Evolutionary conservation across 345 rosid genomes (phyloP), one percentile per base, ranked within the genome.

Genomic region (Eucalyptus curtisii): DNA sequence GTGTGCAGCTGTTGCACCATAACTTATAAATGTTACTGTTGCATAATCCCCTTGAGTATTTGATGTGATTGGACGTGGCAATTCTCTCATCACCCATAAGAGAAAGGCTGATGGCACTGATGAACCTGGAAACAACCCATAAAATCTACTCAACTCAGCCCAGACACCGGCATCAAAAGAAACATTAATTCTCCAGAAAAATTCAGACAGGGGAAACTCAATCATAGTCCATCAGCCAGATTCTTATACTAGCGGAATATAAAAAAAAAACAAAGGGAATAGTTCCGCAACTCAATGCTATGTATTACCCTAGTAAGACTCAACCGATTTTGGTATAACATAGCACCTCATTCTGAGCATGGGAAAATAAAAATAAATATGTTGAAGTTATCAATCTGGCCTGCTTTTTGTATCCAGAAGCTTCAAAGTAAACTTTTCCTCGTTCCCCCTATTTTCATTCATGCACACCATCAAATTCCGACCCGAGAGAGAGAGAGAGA

Each of bases 21-120:
- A 53, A 55, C 86, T 89, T 49, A 91, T 44, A 79, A 91, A 90
- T 55, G 90, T 86, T 87, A 90, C 59, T 45, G 86, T 89, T 59
- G 88, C 79, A 27, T 88, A 66, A 49, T 88, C 85, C n/a, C 84
- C 91, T 49, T 71, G 89, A 53, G 85, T 47, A 87, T 55, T 59
- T 45, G 84, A 49, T 42, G 87, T 25, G 8, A 76, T 66, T 13
- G 90, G 91, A 31, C 89, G 92, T 57, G 91, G 92, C 81, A 91
- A 68, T 89, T 91, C 92, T 90, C 92, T 88, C 81, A 76, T 90
- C 30, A 90, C 55, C 92, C 92, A 91, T 85, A 91, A 88, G 44
- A 90, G 64, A 90, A 88, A 88, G 15, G 90, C 90, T 82, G 90
- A 90, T 16, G 92, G 92, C 47, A 91, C 89, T 7, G 91, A 88